phyloP scores from a whole-genome alignment of 2,329 filamentous ascomycete species.

The Huntiella decipiens region DNA sequence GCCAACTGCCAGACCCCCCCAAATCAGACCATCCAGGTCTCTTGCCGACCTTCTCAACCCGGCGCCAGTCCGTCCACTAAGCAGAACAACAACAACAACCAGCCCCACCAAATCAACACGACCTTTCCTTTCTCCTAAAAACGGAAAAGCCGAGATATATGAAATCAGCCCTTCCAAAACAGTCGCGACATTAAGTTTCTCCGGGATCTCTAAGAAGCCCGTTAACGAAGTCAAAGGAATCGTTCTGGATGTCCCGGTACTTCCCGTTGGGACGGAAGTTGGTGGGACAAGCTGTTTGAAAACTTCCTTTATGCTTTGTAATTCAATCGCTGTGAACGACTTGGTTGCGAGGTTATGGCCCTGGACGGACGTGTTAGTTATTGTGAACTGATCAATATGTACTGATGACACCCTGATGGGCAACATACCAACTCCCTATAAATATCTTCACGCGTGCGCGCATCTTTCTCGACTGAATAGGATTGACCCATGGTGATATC shows the following conservation, averaged over 20 bases:
- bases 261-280: constrained; percentile 24
- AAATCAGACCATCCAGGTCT: constrained; percentile 45
- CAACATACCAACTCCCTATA: no score
- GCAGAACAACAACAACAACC: constrained; percentile 52
- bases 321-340: constrained; percentile 52
- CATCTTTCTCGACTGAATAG: no score
- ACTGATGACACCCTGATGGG: no score
- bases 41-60: constrained; percentile 39
- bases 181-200: constrained; percentile 45
- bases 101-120: constrained; percentile 51
- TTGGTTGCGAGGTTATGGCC: constrained; percentile 46
- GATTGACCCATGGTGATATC: no score
- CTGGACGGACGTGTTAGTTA: constrained; percentile 19
- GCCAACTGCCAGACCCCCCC: constrained; percentile 52
- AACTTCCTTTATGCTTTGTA: constrained; percentile 56
- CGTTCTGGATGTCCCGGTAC: constrained; percentile 30
- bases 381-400: not conserved
- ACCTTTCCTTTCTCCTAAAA: constrained; percentile 48
- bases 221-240: constrained; percentile 51
- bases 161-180: constrained; percentile 55
- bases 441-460: no score
- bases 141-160: constrained; percentile 55
- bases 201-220: constrained; percentile 54
- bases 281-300: constrained; percentile 51
- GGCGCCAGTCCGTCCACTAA: constrained; percentile 49